A percentile compares a stretch with the other conserved stretches of the same genome.
Conservation (phyloP, 495 filamentous ascomycete genomes). For the Lasiosphaeria ovina region DNA sequence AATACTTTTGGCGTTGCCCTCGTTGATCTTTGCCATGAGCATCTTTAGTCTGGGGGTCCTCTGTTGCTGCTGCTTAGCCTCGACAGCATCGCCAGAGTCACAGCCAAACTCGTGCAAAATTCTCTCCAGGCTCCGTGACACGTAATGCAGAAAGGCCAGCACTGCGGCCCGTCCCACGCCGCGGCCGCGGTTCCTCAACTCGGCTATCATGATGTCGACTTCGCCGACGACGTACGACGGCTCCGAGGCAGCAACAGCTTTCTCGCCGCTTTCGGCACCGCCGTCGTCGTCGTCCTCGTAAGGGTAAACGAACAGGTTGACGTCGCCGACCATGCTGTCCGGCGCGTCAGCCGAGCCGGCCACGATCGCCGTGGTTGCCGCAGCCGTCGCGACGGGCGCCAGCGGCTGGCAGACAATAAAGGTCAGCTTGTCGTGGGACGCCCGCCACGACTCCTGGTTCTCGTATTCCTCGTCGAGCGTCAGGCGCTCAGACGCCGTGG, state of each 20-base stretch:
- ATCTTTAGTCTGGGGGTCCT: constrained; percentile 24
- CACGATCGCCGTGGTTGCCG: constrained; percentile 15
- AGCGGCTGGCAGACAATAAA: constrained; percentile 63
- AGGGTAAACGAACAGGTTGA: constrained; percentile 75
- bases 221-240: constrained; percentile 55
- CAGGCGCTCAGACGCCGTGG: constrained; percentile 81
- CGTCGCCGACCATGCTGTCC: constrained; percentile 72
- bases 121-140: constrained; percentile 44
- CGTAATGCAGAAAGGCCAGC: constrained; percentile 65
- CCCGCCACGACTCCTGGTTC: constrained; percentile 82
- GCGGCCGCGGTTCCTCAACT: constrained; percentile 50
- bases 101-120: constrained; percentile 60
- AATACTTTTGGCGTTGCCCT: constrained; percentile 39
- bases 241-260: background rate
- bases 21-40: constrained; percentile 49
- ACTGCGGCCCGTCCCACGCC: constrained; percentile 68
- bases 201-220: constrained; percentile 86
- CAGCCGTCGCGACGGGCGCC: background rate
- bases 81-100: background rate
- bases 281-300: constrained; percentile 38
- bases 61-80: background rate
- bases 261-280: too few species aligned
- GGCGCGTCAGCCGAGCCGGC: constrained; percentile 50
- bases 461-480: constrained; percentile 75
- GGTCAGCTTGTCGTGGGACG: constrained; percentile 70